These are phyloP conservation scores for Ulvella scutata DNA, from an alignment of 139 green algal genomes.

Conservation along the genomic window DNA sequence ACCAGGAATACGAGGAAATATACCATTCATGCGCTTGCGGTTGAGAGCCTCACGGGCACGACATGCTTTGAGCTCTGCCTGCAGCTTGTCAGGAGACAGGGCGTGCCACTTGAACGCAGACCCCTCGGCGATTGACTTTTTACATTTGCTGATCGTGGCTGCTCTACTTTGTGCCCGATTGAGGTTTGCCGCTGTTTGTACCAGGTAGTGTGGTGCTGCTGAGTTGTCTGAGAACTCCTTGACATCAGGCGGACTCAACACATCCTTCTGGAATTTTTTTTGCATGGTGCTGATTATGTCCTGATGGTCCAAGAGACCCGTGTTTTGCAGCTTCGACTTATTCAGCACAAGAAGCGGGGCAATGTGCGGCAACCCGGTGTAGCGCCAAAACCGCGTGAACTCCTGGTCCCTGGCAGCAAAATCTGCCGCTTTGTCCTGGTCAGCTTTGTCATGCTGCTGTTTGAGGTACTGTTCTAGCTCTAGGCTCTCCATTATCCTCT, in stretches of 20 bases:
- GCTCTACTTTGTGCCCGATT: background rate
- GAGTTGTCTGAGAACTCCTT: background rate
- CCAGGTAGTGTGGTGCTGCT: background rate
- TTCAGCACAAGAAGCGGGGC: background rate
- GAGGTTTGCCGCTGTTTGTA: background rate
- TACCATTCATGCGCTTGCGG: background rate
- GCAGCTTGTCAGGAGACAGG: background rate
- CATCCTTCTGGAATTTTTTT: background rate
- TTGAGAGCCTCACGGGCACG: background rate
- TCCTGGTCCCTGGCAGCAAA: background rate
- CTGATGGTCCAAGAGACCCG: background rate
- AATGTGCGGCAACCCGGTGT: background rate
- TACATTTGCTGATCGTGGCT: background rate
- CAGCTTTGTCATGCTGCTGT: background rate
- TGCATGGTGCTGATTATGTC: background rate
- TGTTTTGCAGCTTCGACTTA: background rate
- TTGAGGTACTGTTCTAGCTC: background rate
- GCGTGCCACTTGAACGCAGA: background rate
- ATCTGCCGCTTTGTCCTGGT: background rate
- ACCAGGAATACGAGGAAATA: too few relatives aligned
- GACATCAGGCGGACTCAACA: background rate
- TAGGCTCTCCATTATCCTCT: background rate
- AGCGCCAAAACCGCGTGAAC: background rate
- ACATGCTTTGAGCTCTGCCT: background rate
- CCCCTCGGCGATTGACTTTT: background rate